Evolutionary conservation across 805 yeast species (phyloP).

Genomic region (Candida arabinofermentans): DNA sequence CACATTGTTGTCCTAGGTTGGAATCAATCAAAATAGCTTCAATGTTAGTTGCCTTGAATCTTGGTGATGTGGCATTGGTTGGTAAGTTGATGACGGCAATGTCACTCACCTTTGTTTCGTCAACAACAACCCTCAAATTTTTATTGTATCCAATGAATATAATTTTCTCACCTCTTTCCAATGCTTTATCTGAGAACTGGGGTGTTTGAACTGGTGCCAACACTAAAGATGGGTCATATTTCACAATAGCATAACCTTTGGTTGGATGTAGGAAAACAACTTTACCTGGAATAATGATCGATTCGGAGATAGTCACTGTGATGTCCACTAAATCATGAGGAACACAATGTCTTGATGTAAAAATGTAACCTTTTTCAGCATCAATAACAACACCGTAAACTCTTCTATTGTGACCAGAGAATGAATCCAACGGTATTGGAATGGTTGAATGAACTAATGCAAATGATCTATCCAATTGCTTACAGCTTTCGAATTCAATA

Average conservation of each 20-base stretch:
- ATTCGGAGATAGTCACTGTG: conserved; percentile 77
- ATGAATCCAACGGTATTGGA: conserved; percentile 75
- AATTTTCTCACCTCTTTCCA: conserved; percentile 71
- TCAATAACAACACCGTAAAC: conserved; percentile 82
- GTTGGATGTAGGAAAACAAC: conserved; percentile 85
- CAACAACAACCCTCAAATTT: conserved; percentile 62
- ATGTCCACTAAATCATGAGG: conserved; percentile 83
- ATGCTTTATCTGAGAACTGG: conserved; percentile 47
- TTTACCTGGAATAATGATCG: conserved; percentile 72
- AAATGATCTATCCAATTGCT: conserved; percentile 59
- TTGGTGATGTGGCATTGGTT: conserved; percentile 61
- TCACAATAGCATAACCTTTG: conserved; percentile 76
- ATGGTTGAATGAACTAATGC: conserved; percentile 63
- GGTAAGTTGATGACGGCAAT: conserved; percentile 73
- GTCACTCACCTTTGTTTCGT: conserved; percentile 74
- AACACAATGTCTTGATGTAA: conserved; percentile 72
- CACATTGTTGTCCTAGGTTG: conserved; percentile 63
- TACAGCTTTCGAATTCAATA: conserved; percentile 48
- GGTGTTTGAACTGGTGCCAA: conserved; percentile 72
- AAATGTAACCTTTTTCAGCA: conserved; percentile 71
- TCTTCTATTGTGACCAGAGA: conserved; percentile 53
- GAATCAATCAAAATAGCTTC: conserved; percentile 77
- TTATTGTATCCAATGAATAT: conserved; percentile 80
- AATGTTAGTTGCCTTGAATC: conserved; percentile 80
- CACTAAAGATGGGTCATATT: conserved; percentile 75